Evolutionary conservation across 805 yeast genomes (phyloP), one percentile per base, ranked within the genome.

Genomic region (Monosporozyma aquatica): DNA sequence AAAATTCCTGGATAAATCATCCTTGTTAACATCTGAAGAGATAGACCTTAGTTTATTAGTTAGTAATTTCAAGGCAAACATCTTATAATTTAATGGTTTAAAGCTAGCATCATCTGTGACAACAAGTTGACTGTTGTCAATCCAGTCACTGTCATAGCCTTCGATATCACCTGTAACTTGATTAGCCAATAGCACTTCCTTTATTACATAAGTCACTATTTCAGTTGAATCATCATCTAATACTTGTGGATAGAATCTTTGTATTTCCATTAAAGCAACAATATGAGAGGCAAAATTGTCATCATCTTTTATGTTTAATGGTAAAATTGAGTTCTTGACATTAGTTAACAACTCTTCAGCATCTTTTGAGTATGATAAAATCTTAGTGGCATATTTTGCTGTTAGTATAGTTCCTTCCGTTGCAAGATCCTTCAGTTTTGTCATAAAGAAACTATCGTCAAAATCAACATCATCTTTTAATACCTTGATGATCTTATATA

Each of bases 351-450:
- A 59, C 2, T 62, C 55, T 15, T 72, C 75, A 21, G 69, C 69
- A 39, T 62, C 62, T 3, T 67, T 58, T 3, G 71, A 60, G n/a
- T 75, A 64, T 2, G 76, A 70, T 6, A 84, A 47, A 6, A 83
- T 62, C 53, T 76, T 78, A 7, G 76, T 64, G 0, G 89, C 72
- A 55, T 79, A 83, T 52, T 70, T 76, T 0, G 90, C 80, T 51
- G 80, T 86, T 8, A 53, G 33, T 1, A 84, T 76, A 2, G 73
- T 60, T 0, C 90, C 90, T 1, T 54, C 50, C 0, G 65, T 47
- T 0, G 82, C 74, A 22, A 80, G 61, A 2, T 61, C 56, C 35
- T 67, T 62, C 38, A 86, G 57, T 11, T 65, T 61, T 7, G 71
- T 70, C 13, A 65, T 49, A 47, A 80, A 76, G 3, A 49, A 43